phyloP scores from a whole-genome alignment of 2,329 filamentous ascomycete species.

The Epichloe sibirici region DNA sequence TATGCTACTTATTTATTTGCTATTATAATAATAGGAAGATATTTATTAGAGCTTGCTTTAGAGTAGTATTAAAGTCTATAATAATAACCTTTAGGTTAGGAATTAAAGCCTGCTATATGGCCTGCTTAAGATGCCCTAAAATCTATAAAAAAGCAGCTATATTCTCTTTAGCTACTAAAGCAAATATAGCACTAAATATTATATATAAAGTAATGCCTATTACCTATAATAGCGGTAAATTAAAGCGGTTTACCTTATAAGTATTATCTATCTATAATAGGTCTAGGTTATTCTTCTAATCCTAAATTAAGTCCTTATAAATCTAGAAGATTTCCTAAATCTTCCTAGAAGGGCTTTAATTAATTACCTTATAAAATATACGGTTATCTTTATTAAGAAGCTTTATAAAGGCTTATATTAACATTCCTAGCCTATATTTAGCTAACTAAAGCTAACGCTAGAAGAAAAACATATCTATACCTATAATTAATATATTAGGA shows the following conservation, averaged over 20 bases:
- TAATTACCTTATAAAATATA: background rate
- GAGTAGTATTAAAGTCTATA: background rate
- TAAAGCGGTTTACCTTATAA: slow-evolving; percentile 1
- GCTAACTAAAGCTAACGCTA: background rate
- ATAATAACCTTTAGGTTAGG: background rate
- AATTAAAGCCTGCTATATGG: background rate
- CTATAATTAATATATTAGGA: background rate
- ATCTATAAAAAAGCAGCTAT: background rate
- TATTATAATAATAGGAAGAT: background rate
- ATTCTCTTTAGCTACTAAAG: background rate
- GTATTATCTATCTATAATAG: background rate
- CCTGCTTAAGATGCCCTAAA: background rate
- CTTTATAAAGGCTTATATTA: background rate
- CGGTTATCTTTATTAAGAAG: background rate
- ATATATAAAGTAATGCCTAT: background rate
- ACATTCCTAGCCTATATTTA: background rate
- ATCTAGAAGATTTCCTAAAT: background rate
- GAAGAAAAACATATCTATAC: background rate
- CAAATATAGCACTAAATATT: background rate
- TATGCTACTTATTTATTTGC: background rate
- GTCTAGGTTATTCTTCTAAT: background rate
- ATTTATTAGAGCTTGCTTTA: background rate
- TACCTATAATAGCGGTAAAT: background rate
- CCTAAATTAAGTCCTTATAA: background rate
- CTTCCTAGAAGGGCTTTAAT: background rate